Evolutionary conservation across 805 yeast species (phyloP), one percentile per base, ranked within the genome.

Genomic region (Ogataea neopini): DNA sequence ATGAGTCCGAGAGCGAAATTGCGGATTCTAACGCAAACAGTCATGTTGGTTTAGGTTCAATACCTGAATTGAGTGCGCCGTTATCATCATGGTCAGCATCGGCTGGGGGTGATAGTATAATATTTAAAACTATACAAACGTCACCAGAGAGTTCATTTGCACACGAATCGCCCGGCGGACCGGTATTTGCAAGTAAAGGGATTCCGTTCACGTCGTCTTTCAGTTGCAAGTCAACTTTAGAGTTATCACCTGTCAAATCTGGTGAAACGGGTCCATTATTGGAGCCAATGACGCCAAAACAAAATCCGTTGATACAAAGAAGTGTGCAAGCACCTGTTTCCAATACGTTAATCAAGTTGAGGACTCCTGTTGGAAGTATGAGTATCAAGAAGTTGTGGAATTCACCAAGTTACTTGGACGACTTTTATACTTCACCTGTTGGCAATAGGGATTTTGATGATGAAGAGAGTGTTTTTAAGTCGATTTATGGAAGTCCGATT

Each of bases 391-490:
- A 75, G 57, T 67, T 80, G 38, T 81, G 87, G 85, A 76, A 79
- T 56, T 80, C 86, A 17, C 88, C 88, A 11, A 74, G 83, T 2
- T 81, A 80, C 57, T 68, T 82, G 47, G 88, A 83, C 49, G 88
- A 83, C 56, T 83, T 83, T 59, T 80, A 82, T 55, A 76, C 81
- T 34, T 79, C 84, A 18, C 80, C 80, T 44, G 65, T 53, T 25
- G 52, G 55, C 6, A 48, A 48, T 35, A 48, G 50, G 20, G 56
- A 48, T 53, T 57, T 48, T 36, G 56, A 57, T 25, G 67, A 63
- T 36, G 69, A 65, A 40, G 61, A 61, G 26, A 56, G 51, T 29
- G 49, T 55, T 14, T 56, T 60, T 37, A 57, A 56, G n/a, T 48
- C 60, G 10, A 44, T 64, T 6, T 68, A 62, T 49, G 74, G 73